phyloP scores from a whole-genome alignment of 257 asterid genomes.

The Salvia hispanica region DNA sequence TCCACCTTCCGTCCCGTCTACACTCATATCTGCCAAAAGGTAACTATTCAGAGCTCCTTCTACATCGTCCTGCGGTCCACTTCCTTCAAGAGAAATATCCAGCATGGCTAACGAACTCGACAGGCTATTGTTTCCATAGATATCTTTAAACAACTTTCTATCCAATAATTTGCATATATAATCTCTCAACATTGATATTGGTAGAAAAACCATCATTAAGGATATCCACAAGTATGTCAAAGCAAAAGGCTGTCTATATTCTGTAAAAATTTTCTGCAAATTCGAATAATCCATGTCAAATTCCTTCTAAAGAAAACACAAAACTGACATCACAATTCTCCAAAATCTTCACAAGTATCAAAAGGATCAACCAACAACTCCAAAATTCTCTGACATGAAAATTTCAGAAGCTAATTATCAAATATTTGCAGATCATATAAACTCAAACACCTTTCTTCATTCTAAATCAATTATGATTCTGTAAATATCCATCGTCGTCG shows the following conservation, averaged over 20 bases:
- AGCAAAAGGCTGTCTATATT: slow-evolving; percentile 79
- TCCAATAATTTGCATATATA: slow-evolving; percentile 42
- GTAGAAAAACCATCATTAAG: slow-evolving; percentile 71
- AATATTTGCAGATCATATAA: slow-evolving; percentile 18
- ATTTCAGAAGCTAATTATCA: background rate
- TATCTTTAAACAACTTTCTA: slow-evolving; percentile 36
- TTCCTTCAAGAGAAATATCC: slow-evolving; percentile 38
- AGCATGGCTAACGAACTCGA: slow-evolving; percentile 36
- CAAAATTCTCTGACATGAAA: background rate
- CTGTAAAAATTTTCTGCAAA: slow-evolving; percentile 66
- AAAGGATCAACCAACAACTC: background rate
- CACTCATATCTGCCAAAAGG: slow-evolving; percentile 41
- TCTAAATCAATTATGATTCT: slow-evolving; percentile 17
- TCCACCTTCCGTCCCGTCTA: slow-evolving; percentile 50
- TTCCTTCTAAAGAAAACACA: background rate
- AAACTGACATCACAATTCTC: background rate
- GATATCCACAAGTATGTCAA: slow-evolving; percentile 78
- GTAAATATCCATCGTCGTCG: background rate
- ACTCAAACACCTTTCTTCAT: background rate
- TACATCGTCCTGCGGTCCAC: slow-evolving; percentile 38
- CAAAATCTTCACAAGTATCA: background rate
- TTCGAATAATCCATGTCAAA: slow-evolving; percentile 23
- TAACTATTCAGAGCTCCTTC: slow-evolving; percentile 47
- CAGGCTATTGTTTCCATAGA: slow-evolving; percentile 31
- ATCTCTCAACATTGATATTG: slow-evolving; percentile 67